Conservation (phyloP, 495 filamentous ascomycete genomes). For the Pyrenula aspistea region DNA sequence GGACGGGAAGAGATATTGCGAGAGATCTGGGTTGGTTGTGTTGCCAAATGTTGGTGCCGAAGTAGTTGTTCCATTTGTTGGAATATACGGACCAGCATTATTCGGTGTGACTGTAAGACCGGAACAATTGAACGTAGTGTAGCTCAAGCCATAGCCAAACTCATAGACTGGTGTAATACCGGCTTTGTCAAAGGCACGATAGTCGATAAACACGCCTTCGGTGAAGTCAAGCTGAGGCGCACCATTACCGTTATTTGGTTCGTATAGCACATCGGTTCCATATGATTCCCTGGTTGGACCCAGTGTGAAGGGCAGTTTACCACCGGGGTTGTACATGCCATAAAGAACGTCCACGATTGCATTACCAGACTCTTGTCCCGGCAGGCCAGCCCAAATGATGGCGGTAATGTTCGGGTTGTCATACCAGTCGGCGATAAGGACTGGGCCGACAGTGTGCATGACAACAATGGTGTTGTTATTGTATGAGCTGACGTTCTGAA, state of each 20-base stretch:
- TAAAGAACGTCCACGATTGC: slow-evolving; percentile 87
- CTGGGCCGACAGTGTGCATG: slow-evolving; percentile 75
- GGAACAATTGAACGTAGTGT: slow-evolving; percentile 77
- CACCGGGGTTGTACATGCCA: slow-evolving; percentile 75
- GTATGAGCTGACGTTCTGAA: slow-evolving; percentile 60
- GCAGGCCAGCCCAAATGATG: slow-evolving; percentile 86
- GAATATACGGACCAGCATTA: slow-evolving; percentile 44
- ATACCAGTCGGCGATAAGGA: slow-evolving; percentile 65
- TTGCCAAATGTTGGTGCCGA: slow-evolving; percentile 62
- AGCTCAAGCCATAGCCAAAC: slow-evolving; percentile 84
- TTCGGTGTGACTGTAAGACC: slow-evolving; percentile 51
- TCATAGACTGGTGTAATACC: slow-evolving; percentile 70
- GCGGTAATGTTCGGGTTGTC: slow-evolving; percentile 86
- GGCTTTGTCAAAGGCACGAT: slow-evolving; percentile 74
- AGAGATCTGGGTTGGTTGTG: slow-evolving; percentile 43
- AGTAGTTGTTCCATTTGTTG: slow-evolving; percentile 53
- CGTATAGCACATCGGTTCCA: slow-evolving; percentile 61
- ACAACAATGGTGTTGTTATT: slow-evolving; percentile 91
- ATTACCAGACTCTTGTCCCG: slow-evolving; percentile 86
- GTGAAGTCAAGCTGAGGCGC: slow-evolving; percentile 72
- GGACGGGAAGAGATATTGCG: slow-evolving; percentile 65
- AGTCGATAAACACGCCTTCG: slow-evolving; percentile 90
- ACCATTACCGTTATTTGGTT: slow-evolving; percentile 55
- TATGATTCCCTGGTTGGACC: slow-evolving; percentile 62
- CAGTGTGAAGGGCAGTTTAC: slow-evolving; percentile 81